Percentiles rank a stretch among this genome's conserved stretches.
Evolutionary conservation across 2,329 filamentous ascomycete genomes (phyloP).

Genomic region (Aspergillus sp.): DNA sequence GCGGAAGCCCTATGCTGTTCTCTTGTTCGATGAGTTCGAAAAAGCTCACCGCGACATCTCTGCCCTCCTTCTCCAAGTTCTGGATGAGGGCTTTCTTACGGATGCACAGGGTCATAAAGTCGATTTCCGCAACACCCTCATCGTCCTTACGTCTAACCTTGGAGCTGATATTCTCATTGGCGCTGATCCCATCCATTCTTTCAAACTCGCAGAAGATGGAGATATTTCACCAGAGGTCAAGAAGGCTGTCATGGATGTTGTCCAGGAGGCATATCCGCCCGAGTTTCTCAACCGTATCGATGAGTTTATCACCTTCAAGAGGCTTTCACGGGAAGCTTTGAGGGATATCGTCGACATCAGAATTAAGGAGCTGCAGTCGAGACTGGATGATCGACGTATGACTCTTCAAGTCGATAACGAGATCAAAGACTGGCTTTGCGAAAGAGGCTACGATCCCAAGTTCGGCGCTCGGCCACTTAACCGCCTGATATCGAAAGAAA

Average conservation of each 20-base stretch:
- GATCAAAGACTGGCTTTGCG: conserved; percentile 82
- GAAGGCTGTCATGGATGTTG: conserved; percentile 83
- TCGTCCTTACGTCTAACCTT: conserved; percentile 93
- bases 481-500: conserved; percentile 83
- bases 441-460: conserved; percentile 84
- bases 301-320: conserved; percentile 94
- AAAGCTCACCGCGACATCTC: conserved; percentile 97
- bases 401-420: conserved; percentile 67
- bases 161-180: conserved; percentile 89
- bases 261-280: conserved; percentile 72
- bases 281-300: conserved; percentile 97
- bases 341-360: conserved; percentile 94
- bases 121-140: conserved; percentile 94
- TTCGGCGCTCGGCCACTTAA: conserved; percentile 92
- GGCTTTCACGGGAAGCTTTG: conserved; percentile 73
- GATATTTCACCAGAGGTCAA: conserved; percentile 73
- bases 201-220: conserved; percentile 62
- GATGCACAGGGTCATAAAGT: conserved; percentile 95
- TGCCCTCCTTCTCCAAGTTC: conserved; percentile 83
- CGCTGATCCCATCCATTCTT: conserved; percentile 63
- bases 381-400: conserved; percentile 84
- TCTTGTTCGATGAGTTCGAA: conserved; percentile 96
- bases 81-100: conserved; percentile 94
- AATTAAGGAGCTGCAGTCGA: conserved; percentile 75
- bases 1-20: conserved; percentile 89